Conservation (phyloP, 2,329 filamentous ascomycete genomes). For the Trichoderma sp. region DNA sequence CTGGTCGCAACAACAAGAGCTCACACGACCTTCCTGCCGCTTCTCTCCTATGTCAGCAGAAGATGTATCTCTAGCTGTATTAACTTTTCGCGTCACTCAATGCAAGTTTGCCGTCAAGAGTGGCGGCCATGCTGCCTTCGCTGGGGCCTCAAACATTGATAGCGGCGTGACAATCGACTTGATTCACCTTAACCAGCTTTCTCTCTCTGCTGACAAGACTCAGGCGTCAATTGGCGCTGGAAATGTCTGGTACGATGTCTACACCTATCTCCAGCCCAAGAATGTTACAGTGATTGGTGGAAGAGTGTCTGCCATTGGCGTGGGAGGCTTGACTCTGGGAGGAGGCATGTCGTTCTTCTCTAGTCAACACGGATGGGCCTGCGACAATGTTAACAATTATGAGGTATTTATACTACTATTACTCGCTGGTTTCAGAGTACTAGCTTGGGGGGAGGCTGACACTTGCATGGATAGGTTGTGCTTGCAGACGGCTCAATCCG, state of each 20-base stretch:
- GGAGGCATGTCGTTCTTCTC: constrained; percentile 25
- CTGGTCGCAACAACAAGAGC: constrained; percentile 28
- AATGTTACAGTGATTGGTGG: constrained; percentile 39
- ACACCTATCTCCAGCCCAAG: constrained; percentile 30
- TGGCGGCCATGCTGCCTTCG: constrained; percentile 45
- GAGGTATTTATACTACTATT: not conserved
- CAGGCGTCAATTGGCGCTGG: constrained; percentile 38
- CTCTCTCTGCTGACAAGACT: constrained; percentile 30
- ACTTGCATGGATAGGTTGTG: not conserved
- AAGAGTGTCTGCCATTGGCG: constrained; percentile 39
- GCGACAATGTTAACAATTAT: constrained; percentile 15
- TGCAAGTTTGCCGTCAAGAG: constrained; percentile 39
- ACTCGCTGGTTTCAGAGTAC: too few species aligned
- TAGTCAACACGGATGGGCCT: constrained; percentile 18
- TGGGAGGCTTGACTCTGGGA: constrained; percentile 23
- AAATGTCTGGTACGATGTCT: constrained; percentile 40
- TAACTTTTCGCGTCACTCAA: constrained; percentile 26
- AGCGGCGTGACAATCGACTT: constrained; percentile 38
- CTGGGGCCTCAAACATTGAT: constrained; percentile 37
- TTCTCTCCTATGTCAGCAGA: constrained; percentile 26
- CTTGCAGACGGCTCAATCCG: constrained; percentile 13
- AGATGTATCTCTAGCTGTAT: constrained; percentile 30
- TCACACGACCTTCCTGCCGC: constrained; percentile 25
- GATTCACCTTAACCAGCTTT: constrained; percentile 34
- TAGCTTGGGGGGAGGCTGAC: not conserved